Evolutionary conservation across 345 rosid genomes (phyloP).

Genomic region (Populus davidiana): DNA sequence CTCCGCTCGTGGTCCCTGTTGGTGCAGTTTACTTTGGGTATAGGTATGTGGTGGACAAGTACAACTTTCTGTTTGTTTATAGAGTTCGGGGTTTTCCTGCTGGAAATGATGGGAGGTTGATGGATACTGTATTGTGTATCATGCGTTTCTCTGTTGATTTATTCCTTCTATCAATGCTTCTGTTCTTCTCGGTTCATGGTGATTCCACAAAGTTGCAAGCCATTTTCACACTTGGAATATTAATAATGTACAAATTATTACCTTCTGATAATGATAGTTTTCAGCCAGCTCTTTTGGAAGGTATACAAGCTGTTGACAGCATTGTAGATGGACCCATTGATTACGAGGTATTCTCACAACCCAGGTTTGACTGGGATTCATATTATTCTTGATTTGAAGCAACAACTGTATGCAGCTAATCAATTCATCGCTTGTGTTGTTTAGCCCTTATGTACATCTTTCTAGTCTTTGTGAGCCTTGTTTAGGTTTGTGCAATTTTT

Average conservation of each 20-base stretch:
- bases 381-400: conserved; percentile 33
- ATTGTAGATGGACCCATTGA: conserved; percentile 77
- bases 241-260: conserved; percentile 77
- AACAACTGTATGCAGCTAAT: conserved; percentile 12
- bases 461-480: not conserved
- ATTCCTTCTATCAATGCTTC: conserved; percentile 78
- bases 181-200: conserved; percentile 87
- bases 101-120: conserved; percentile 93
- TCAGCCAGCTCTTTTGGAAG: conserved; percentile 69
- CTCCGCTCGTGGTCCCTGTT: conserved; percentile 92
- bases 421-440: conserved; percentile 10
- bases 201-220: conserved; percentile 97
- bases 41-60: conserved; percentile 90
- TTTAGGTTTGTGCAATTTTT: not conserved
- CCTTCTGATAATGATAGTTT: conserved; percentile 67
- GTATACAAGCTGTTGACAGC: conserved; percentile 69
- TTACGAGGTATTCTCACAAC: conserved; percentile 83
- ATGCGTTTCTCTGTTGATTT: conserved; percentile 87
- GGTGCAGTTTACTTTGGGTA: conserved; percentile 93
- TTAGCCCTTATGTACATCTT: not conserved
- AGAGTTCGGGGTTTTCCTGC: conserved; percentile 96
- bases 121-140: conserved; percentile 83
- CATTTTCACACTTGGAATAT: conserved; percentile 78
- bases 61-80: conserved; percentile 88
- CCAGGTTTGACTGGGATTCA: conserved; percentile 93